These are phyloP conservation scores for Cornus florida DNA, from an alignment of 148 eudicot species.

Conservation along the genomic window DNA sequence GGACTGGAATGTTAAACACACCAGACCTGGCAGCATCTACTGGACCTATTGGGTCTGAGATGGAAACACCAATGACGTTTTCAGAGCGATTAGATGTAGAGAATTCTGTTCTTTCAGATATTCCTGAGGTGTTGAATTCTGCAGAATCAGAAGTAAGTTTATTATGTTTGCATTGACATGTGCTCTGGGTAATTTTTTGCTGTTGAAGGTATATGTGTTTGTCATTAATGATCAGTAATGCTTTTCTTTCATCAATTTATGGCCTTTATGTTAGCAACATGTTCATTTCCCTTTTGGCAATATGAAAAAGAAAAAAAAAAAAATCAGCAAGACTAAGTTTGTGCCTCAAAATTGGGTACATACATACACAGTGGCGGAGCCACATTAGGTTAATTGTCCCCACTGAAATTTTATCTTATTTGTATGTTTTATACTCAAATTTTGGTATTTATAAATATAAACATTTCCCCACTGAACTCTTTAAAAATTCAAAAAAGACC, in stretches of 20 bases:
- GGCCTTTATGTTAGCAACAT: no score
- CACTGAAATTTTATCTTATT: no score
- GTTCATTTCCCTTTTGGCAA: no score
- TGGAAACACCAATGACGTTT: conserved; percentile 47
- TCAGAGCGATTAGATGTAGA: conserved; percentile 15
- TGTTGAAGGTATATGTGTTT: background rate
- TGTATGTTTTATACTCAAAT: no score
- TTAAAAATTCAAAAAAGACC: no score
- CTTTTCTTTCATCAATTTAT: background rate
- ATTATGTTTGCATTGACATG: background rate
- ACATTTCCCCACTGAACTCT: no score
- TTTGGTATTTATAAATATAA: no score
- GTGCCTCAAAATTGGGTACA: background rate
- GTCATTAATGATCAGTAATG: conserved; percentile 6
- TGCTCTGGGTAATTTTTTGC: background rate
- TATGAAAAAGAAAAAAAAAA: background rate
- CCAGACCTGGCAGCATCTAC: conserved; percentile 32
- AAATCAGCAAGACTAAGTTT: background rate
- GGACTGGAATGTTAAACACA: conserved; percentile 22
- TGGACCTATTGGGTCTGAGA: conserved; percentile 35
- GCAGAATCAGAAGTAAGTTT: conserved; percentile 52
- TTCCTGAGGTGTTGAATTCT: conserved; percentile 50
- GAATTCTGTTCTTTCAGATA: conserved; percentile 49
- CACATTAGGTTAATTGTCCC: no score
- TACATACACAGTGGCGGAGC: background rate